These are phyloP conservation scores for Eragrostis curvula DNA, from an alignment of 176 grass and related monocot species.

Conservation along the genomic window DNA sequence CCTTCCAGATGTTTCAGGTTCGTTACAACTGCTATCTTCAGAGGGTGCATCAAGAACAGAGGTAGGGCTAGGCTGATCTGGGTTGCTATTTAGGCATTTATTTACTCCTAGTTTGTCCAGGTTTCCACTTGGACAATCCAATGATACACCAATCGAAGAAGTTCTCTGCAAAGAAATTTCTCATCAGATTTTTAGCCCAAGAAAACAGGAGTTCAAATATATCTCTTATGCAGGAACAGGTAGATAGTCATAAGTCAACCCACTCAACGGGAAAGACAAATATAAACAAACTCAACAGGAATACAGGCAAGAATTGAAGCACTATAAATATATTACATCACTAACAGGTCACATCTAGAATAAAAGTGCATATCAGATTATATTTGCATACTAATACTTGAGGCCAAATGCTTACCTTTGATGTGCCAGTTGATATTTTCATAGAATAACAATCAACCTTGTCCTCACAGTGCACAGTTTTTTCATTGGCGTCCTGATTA, in stretches of 20 bases:
- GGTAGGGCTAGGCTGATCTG: conserved; percentile 86
- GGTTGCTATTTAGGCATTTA: conserved; percentile 41
- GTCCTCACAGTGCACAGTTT: conserved; percentile 6
- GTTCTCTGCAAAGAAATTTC: conserved; percentile 53
- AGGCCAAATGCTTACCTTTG: conserved; percentile 44
- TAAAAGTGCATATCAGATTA: conserved; percentile 1
- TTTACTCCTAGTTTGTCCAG: conserved; percentile 44
- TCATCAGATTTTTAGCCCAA: conserved; percentile 25
- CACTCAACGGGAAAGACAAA: neutral
- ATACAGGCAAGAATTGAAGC: neutral
- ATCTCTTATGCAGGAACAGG: conserved; percentile 10
- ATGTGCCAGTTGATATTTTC: conserved; percentile 25
- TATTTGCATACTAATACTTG: neutral
- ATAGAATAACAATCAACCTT: conserved; percentile 17
- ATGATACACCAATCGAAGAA: conserved; percentile 41
- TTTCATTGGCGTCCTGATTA: conserved; percentile 22
- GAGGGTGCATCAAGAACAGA: conserved; percentile 82
- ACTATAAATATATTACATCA: conserved; percentile 3
- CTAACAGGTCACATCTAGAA: neutral
- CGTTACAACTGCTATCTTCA: conserved; percentile 71
- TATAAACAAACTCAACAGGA: neutral
- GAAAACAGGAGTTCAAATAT: neutral
- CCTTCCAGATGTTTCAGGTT: conserved; percentile 59
- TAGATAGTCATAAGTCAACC: conserved; percentile 1
- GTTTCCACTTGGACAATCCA: conserved; percentile 29